Evolutionary conservation across 192 early-diverging fungal genomes (phyloP), one percentile per base, ranked within the genome.

Genomic region (Mortierella hygrophila): DNA sequence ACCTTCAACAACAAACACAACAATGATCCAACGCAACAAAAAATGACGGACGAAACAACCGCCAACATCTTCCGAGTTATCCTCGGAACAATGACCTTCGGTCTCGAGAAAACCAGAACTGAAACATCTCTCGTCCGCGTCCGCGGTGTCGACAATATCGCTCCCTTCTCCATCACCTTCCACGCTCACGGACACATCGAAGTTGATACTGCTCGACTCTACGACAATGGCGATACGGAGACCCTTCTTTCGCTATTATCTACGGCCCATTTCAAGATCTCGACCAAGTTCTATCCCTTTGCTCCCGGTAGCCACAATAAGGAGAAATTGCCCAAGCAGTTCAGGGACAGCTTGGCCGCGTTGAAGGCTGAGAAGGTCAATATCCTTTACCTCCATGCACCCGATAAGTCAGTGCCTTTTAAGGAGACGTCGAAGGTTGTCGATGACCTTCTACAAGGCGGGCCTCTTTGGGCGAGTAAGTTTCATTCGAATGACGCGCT

Each of bases 141-240:
- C n/a, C n/a, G 74, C 4, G 81, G 81, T n/a, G 29, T 18, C 21
- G 75, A 76, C n/a, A 77, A 72, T 46, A 32, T 82, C 21, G 65
- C 76, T 20, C 70, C 70, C 5, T 82, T 77, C 70, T 26, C 77
- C 21, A 37, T 55, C 9, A 23, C 13, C n/a, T 71, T 82, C 32
- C 18, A 82, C 1, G 37, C 68, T 2, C 65, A 82, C 15, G 75
- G 75, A 4, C 52, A 76, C 32, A 37, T 29, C 11, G 81, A 82
- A 35, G 1, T 82, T 10, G 90, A 91, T 54, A 91, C 89, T 38
- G 88, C 88, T 4, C 20, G 79, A 23, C 75, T 90, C 15, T 91
- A 91, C 74, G 80, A 90, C 46, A 82, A 88, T 26, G 93, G 92
- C 8, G 91, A 91, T 80, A 94, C 81, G 4, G 87, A 89, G 35